These are phyloP conservation scores for Beta corolliflora DNA, from an alignment of 179 eudicot genomes.

Conservation along the genomic window DNA sequence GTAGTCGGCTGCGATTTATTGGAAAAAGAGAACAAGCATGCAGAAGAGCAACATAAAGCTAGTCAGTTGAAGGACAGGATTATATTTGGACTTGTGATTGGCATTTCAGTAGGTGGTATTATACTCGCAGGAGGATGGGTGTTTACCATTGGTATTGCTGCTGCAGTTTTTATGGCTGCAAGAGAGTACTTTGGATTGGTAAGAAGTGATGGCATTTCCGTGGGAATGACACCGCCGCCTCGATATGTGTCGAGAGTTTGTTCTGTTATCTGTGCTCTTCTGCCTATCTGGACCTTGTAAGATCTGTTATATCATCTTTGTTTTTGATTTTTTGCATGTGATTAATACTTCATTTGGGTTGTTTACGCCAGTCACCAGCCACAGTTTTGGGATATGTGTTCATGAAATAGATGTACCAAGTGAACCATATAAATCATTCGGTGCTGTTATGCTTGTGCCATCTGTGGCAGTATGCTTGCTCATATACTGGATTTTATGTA, in stretches of 20 bases:
- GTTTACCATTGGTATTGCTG: slow-evolving; percentile 73
- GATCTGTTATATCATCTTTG: slow-evolving; percentile 30
- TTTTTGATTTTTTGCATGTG: not conserved
- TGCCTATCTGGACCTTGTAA: slow-evolving; percentile 93
- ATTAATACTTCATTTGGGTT: not conserved
- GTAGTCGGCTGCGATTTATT: slow-evolving; percentile 43
- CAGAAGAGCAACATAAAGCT: slow-evolving; percentile 49
- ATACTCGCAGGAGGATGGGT: slow-evolving; percentile 96
- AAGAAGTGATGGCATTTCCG: slow-evolving; percentile 85
- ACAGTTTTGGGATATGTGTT: not conserved
- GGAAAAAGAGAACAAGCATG: slow-evolving; percentile 38
- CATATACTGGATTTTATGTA: not conserved
- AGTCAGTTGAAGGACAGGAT: slow-evolving; percentile 77
- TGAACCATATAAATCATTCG: not conserved
- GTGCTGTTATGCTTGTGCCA: not conserved
- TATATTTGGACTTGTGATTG: slow-evolving; percentile 81
- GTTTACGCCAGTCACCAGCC: not conserved
- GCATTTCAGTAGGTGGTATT: slow-evolving; percentile 67
- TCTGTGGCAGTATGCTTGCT: not conserved
- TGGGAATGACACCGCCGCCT: slow-evolving; percentile 98
- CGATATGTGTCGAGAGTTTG: slow-evolving; percentile 89
- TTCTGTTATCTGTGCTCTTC: slow-evolving; percentile 75
- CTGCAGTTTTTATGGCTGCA: slow-evolving; percentile 68
- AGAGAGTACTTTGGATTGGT: slow-evolving; percentile 95
- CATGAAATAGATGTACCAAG: not conserved